Percentiles rank a stretch among this genome's conserved stretches.
phyloP scores from a whole-genome alignment of 305 asterid species.

The Salvia sclarea region DNA sequence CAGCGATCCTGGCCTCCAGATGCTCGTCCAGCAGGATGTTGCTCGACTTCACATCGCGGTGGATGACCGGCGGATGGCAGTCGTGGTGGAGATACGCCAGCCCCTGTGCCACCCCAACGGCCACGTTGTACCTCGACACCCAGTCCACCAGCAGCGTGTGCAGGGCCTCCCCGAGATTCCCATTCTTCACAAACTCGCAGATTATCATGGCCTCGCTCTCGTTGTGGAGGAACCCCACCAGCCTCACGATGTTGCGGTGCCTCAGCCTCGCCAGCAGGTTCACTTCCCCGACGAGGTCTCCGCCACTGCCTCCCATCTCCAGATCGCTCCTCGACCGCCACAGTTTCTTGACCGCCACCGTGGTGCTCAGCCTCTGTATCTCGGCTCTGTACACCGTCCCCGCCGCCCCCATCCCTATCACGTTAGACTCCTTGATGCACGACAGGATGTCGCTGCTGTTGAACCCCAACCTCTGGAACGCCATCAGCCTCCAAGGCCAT shows the following conservation, averaged over 20 bases:
- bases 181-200: constrained; percentile 78
- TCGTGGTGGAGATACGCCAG: constrained; percentile 85
- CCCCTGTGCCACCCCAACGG: constrained; percentile 88
- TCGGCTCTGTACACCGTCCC: constrained; percentile 83
- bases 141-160: constrained; percentile 74
- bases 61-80: constrained; percentile 78
- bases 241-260: constrained; percentile 76
- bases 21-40: constrained; percentile 74
- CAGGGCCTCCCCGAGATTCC: constrained; percentile 79
- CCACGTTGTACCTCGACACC: constrained; percentile 80
- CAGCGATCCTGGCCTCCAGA: constrained; percentile 83
- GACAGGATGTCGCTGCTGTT: constrained; percentile 63
- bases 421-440: constrained; percentile 69
- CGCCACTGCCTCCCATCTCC: constrained; percentile 65
- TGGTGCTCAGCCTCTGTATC: constrained; percentile 51
- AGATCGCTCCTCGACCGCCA: constrained; percentile 70
- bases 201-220: constrained; percentile 77
- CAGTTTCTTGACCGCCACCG: constrained; percentile 78
- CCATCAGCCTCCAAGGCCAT: constrained; percentile 94
- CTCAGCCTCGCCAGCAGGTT: constrained; percentile 66
- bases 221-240: constrained; percentile 76
- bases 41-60: constrained; percentile 77
- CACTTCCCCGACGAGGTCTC: constrained; percentile 76
- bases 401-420: constrained; percentile 84
- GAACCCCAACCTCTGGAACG: constrained; percentile 77